Conservation (phyloP, 1,284 basidiomycete genomes). For the Boletellus deceptivus region DNA sequence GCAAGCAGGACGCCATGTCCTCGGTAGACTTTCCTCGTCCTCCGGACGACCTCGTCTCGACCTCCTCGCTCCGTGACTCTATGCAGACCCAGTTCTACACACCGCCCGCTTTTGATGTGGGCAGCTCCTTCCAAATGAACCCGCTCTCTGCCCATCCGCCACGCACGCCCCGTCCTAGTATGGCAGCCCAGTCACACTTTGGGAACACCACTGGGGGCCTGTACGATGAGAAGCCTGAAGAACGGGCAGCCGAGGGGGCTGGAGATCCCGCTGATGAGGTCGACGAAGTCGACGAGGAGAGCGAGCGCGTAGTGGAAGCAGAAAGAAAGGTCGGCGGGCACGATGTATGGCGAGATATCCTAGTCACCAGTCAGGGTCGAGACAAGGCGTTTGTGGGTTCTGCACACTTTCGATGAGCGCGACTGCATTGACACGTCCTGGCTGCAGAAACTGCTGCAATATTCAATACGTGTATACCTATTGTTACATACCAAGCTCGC, state of each 20-base stretch:
- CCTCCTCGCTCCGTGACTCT: conserved; percentile 40
- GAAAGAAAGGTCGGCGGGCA: conserved; percentile 49
- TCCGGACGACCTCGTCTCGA: conserved; percentile 39
- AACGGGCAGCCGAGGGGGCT: conserved; percentile 34
- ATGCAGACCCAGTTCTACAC: conserved; percentile 37
- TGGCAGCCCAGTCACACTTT: conserved; percentile 21
- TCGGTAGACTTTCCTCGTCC: conserved; percentile 47
- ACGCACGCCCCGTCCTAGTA: conserved; percentile 55
- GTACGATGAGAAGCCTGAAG: conserved; percentile 38
- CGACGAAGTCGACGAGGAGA: conserved; percentile 42
- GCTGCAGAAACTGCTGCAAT: conserved; percentile 77
- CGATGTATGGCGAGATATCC: conserved; percentile 75
- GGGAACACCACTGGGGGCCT: conserved; percentile 10
- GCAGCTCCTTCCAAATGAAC: conserved; percentile 68
- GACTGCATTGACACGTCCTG: conserved; percentile 6
- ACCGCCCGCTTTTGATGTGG: conserved; percentile 41
- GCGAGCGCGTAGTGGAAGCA: conserved; percentile 42
- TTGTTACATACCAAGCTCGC: conserved; percentile 60
- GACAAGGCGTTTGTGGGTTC: conserved; percentile 78
- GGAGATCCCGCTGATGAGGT: conserved; percentile 41
- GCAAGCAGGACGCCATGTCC: conserved; percentile 39
- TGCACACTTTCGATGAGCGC: neutral
- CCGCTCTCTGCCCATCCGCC: conserved; percentile 75
- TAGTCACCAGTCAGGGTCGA: conserved; percentile 70
- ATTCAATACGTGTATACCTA: conserved; percentile 70